These are phyloP conservation scores for Cladobotryum protrusum DNA, from an alignment of 2,329 filamentous ascomycete species.

Conservation along the genomic window DNA sequence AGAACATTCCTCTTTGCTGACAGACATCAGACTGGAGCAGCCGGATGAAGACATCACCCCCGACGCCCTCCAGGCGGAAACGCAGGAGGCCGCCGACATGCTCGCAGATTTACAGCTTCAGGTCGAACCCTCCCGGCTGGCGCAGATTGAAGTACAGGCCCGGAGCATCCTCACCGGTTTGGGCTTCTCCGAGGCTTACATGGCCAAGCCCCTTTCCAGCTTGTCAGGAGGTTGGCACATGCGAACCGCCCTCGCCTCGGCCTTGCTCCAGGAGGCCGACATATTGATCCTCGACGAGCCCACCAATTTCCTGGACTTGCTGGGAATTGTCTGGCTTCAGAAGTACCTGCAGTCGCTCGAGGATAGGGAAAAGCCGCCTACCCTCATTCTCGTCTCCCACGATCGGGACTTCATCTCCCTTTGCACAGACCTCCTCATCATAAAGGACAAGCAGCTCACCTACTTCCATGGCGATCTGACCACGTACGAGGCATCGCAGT, in stretches of 20 bases:
- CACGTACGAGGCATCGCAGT: slow-evolving; percentile 61
- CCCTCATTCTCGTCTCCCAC: slow-evolving; percentile 74
- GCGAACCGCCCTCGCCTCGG: slow-evolving; percentile 58
- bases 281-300: slow-evolving; percentile 80
- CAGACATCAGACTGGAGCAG: slow-evolving; percentile 38
- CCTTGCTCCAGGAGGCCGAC: slow-evolving; percentile 66
- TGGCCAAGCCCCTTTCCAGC: slow-evolving; percentile 53
- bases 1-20: not conserved
- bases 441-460: slow-evolving; percentile 64
- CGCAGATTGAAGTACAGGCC: slow-evolving; percentile 59
- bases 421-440: slow-evolving; percentile 70
- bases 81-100: slow-evolving; percentile 62
- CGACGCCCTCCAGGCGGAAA: slow-evolving; percentile 55
- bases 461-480: slow-evolving; percentile 72
- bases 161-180: slow-evolving; percentile 61
- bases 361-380: slow-evolving; percentile 49
- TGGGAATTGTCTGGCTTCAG: slow-evolving; percentile 82
- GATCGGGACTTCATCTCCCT: slow-evolving; percentile 75
- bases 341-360: slow-evolving; percentile 57
- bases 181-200: slow-evolving; percentile 59
- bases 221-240: slow-evolving; percentile 76
- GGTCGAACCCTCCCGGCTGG: slow-evolving; percentile 58
- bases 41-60: slow-evolving; percentile 50
- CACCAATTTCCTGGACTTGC: slow-evolving; percentile 77
- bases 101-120: slow-evolving; percentile 63